Evolutionary conservation across 345 rosid species (phyloP), one percentile per base, ranked within the genome.

Genomic region (Pseudoturritis turrita): DNA sequence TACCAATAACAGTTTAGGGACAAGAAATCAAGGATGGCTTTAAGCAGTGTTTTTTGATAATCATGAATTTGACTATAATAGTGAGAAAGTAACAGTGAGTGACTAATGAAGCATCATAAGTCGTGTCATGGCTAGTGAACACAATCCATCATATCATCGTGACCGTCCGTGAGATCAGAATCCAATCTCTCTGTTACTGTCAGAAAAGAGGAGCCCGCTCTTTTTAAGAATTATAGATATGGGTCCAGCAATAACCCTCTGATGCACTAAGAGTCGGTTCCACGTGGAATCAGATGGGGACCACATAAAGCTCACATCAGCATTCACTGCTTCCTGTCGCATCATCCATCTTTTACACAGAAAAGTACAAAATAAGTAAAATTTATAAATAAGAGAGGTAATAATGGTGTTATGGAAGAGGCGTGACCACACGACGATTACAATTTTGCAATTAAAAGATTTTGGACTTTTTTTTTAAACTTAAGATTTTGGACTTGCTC

Each of bases 141-240:
- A 66, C 47, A 66, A 74, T 40, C 73, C 68, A 74, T 66, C 78
- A 50, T 74, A 66, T 58, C 72, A 74, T 74, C 78, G 68, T 39
- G 73, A 66, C 72, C 68, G 78, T 74, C 78, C 73, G 12, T 74
- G 68, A 74, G 61, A 74, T 67, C 54, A 74, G 68, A 74, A 74
- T 67, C 78, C 50, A 74, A 29, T 74, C 62, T 58, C 68, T 50
- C 31, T 66, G 68, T 37, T 74, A 22, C 29, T 59, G 68, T 67
- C 78, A 74, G 73, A 54, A 23, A 15, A 66, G 47, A 12, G 56
- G 73, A 44, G 46, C 62, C 60, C 52, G 56, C 53, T 12, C 60
- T 26, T 73, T n/a, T 58, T 47, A 65, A 56, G 66, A 73, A 65
- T 65, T 50, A 45, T 36, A 56, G 22, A n/a, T n/a, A n/a, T 73